Percentiles rank a stretch among this genome's conserved stretches.
phyloP scores from a whole-genome alignment of 768 basidiomycete genomes.

The Amanita fuliginea region DNA sequence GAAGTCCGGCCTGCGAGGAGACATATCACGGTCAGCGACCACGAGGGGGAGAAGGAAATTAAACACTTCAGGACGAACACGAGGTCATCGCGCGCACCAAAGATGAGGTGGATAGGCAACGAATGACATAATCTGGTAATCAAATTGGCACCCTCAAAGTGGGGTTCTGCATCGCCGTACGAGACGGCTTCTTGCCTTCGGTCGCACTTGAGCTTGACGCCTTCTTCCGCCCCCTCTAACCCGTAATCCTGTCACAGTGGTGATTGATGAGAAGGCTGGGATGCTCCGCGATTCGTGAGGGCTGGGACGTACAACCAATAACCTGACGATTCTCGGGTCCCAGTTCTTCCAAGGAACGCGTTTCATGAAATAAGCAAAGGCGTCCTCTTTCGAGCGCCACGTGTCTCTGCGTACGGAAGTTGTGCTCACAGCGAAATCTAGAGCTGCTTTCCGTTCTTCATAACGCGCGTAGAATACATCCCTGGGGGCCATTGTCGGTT shows the following conservation, averaged over 20 bases:
- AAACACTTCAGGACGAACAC: slow-evolving; percentile 21
- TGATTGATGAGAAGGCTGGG: not conserved
- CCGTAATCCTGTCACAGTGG: slow-evolving; percentile 23
- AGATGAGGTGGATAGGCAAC: slow-evolving; percentile 36
- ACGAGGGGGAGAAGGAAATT: not conserved
- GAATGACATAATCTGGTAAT: slow-evolving; percentile 21
- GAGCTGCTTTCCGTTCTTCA: slow-evolving; percentile 25
- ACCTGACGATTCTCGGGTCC: slow-evolving; percentile 27
- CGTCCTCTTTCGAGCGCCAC: slow-evolving; percentile 31
- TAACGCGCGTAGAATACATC: slow-evolving; percentile 24
- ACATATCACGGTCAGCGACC: not conserved
- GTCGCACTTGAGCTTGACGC: slow-evolving; percentile 28
- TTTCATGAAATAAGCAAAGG: slow-evolving; percentile 29
- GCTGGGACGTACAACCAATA: slow-evolving; percentile 25
- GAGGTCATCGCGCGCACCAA: slow-evolving; percentile 32
- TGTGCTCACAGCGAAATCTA: slow-evolving; percentile 25
- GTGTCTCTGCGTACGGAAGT: slow-evolving; percentile 24
- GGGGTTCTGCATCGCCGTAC: slow-evolving; percentile 32
- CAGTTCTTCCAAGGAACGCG: slow-evolving; percentile 35
- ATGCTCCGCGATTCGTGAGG: not conserved
- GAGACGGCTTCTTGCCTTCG: slow-evolving; percentile 32
- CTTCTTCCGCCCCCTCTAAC: slow-evolving; percentile 17
- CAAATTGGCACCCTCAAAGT: slow-evolving; percentile 27
- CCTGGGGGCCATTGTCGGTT: slow-evolving; percentile 29
- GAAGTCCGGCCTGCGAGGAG: slow-evolving; percentile 24